Evolutionary conservation across 345 rosid genomes (phyloP), one percentile per base, ranked within the genome.

Genomic region (Combretum micranthum): DNA sequence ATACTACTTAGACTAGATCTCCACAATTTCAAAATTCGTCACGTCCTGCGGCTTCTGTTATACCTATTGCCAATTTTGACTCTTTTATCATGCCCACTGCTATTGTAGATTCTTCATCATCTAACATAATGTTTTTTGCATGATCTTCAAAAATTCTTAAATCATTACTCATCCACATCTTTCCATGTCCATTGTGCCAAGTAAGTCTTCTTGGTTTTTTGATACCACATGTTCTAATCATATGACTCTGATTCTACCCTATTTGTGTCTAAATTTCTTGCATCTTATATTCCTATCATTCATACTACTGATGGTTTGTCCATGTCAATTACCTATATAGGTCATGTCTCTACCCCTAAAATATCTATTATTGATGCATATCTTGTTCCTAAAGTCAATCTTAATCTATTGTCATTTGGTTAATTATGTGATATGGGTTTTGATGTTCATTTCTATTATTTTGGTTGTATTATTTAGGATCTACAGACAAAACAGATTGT

Each of bases 161-260:
- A 32, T 3, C 9, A 32, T 32, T 1, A 32, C 9, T 32, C 39
- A 4, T 32, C 1, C 9, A 32, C 9, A 32, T 25, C 5, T 21
- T 45, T 15, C 44, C 23, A 1, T 37, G n/a, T 59, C 15, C 0
- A 10, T 18, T 2, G n/a, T 18, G 17, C 22, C 18, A 37, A 2
- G 42, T 45, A 57, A 6, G 13, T n/a, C n/a, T 44, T 57, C 61
- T 1, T 45, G 42, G 61, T 46, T 20, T 21, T 57, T 57, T 45
- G 61, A 59, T 59, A 25, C 20, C 3, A 53, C 51, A 10, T 59
- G 42, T 47, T 59, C 6, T 20, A 59, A 59, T 59, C 54, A 48
- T 20, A 48, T 48, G 54, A 59, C 46, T 26, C 17, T 4, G n/a
- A 59, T 13, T 48, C 17, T 3, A 32, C 42, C 9, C 5, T 39